Percentiles rank a stretch among this genome's conserved stretches.
Conservation (phyloP, 768 basidiomycete genomes). For the Tremella yokohamensis region DNA sequence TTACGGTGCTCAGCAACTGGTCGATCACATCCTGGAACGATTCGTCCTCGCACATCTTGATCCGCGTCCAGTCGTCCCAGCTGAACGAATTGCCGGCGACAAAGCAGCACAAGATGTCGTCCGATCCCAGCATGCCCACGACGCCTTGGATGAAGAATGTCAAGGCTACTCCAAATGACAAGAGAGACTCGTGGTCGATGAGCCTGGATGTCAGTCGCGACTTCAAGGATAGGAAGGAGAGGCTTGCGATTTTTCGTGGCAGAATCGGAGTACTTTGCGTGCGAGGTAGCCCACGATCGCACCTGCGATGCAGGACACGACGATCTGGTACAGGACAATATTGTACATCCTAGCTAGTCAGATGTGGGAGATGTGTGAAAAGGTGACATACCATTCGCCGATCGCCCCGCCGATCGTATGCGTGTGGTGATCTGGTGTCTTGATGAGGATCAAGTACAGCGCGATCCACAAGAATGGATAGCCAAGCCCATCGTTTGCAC, state of each 20-base stretch:
- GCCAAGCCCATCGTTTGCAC: constrained; percentile 54
- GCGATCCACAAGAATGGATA: constrained; percentile 54
- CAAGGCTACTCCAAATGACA: constrained; percentile 52
- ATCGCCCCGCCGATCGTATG: constrained; percentile 47
- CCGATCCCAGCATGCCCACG: constrained; percentile 52
- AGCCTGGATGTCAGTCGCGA: constrained; percentile 24
- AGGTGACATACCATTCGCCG: constrained; percentile 50
- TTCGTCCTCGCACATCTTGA: constrained; percentile 39
- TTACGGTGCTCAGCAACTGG: constrained; percentile 41
- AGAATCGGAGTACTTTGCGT: constrained; percentile 45
- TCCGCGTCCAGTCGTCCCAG: constrained; percentile 51
- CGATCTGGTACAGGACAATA: constrained; percentile 51
- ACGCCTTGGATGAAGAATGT: constrained; percentile 49
- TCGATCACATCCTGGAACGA: constrained; percentile 51
- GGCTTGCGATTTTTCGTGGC: constrained; percentile 34
- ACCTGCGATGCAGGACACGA: constrained; percentile 49
- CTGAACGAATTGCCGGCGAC: constrained; percentile 49
- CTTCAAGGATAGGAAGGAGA: not conserved
- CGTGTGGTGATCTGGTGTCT: constrained; percentile 33
- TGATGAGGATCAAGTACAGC: constrained; percentile 49
- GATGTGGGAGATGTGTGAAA: constrained; percentile 12
- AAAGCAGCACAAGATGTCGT: constrained; percentile 53
- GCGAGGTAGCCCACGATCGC: constrained; percentile 51
- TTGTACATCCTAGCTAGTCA: constrained; percentile 45
- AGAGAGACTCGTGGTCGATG: constrained; percentile 53